Percentiles rank a stretch among this genome's conserved stretches.
Evolutionary conservation across 441 rosid species (phyloP).

Genomic region (Bruguiera hainesii): DNA sequence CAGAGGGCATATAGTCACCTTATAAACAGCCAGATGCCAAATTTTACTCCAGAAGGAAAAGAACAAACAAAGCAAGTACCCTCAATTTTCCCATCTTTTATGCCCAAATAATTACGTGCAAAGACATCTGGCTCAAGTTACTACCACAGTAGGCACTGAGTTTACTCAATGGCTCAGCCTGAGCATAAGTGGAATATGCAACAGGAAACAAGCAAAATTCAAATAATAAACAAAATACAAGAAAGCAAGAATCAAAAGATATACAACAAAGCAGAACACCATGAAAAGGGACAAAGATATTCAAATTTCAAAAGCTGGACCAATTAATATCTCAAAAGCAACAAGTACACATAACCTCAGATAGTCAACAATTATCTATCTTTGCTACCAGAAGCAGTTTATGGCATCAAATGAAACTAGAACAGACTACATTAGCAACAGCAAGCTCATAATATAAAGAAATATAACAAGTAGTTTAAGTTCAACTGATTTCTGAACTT

Average conservation of each 20-base stretch:
- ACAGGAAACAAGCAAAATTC: not conserved
- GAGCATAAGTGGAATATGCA: not conserved
- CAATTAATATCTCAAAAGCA: not conserved
- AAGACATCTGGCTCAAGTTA: too few species aligned
- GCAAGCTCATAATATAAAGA: not conserved
- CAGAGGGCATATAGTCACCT: constrained; percentile 15
- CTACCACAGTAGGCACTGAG: too few species aligned
- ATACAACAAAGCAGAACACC: not conserved
- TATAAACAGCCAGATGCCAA: not conserved
- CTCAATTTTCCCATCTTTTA: too few species aligned
- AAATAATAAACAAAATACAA: not conserved
- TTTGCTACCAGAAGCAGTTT: not conserved
- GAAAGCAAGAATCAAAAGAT: not conserved
- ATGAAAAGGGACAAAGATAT: too few species aligned
- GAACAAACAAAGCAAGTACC: too few species aligned
- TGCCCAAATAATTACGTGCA: too few species aligned
- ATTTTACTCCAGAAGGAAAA: not conserved
- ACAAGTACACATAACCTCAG: not conserved
- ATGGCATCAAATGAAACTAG: too few species aligned
- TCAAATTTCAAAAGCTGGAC: too few species aligned
- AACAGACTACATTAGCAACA: not conserved
- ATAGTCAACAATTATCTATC: not conserved
- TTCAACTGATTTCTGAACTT: not conserved
- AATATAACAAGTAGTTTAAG: not conserved
- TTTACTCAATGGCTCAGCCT: not conserved